phyloP scores from a whole-genome alignment of 2,329 filamentous ascomycete species.

The Elsinoe ampelina region DNA sequence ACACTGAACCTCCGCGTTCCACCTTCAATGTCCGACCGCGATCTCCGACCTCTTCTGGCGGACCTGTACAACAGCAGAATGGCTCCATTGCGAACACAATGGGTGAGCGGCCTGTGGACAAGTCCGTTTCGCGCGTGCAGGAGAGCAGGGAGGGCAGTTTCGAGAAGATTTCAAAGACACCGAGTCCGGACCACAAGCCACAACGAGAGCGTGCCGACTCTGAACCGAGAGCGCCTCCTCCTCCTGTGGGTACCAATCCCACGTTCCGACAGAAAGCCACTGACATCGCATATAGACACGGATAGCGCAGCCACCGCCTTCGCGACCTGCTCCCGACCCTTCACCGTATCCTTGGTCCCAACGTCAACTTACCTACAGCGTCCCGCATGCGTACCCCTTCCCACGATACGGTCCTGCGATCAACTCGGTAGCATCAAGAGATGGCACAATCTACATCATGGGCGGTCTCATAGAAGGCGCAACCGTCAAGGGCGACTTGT shows the following conservation, averaged over 20 bases:
- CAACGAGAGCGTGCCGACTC: constrained; percentile 48
- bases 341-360: constrained; percentile 96
- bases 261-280: not conserved
- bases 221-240: constrained; percentile 43
- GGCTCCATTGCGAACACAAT: not conserved
- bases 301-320: constrained; percentile 9
- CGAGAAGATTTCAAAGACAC: constrained; percentile 25
- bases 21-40: constrained; percentile 11
- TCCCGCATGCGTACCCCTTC: constrained; percentile 75
- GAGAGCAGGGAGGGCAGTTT: constrained; percentile 13
- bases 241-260: constrained; percentile 31
- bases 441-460: constrained; percentile 97
- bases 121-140: constrained; percentile 8
- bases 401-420: constrained; percentile 95
- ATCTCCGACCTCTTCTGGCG: constrained; percentile 7
- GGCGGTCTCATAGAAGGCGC: constrained; percentile 90
- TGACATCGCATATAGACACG: not conserved
- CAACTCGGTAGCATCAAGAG: constrained; percentile 85
- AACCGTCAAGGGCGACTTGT: constrained; percentile 92
- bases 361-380: constrained; percentile 74
- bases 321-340: constrained; percentile 50
- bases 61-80: constrained; percentile 12
- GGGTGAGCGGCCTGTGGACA: constrained; percentile 5
- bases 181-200: constrained; percentile 55
- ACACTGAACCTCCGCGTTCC: constrained; percentile 30